These are phyloP conservation scores for Leccinum subfulvum DNA, from an alignment of 1,284 basidiomycete species.

Conservation along the genomic window DNA sequence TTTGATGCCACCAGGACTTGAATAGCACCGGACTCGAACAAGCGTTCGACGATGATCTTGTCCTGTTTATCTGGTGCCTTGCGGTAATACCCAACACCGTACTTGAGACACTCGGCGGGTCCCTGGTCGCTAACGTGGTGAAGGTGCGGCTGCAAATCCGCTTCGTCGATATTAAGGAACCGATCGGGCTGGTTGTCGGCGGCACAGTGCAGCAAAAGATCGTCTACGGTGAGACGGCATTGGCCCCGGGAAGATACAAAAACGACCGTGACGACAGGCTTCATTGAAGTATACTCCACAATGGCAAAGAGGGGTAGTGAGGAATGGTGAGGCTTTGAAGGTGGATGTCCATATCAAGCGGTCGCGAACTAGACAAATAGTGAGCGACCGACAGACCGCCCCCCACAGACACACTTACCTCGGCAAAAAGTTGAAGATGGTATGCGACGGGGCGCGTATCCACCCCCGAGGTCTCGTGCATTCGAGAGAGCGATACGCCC, in stretches of 20 bases:
- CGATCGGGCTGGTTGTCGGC: slow-evolving; percentile 84
- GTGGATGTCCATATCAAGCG: slow-evolving; percentile 95
- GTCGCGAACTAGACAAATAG: slow-evolving; percentile 61
- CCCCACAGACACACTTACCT: slow-evolving; percentile 55
- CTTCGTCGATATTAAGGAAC: slow-evolving; percentile 88
- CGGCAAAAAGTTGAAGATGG: slow-evolving; percentile 97
- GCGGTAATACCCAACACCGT: slow-evolving; percentile 95
- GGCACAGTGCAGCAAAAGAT: slow-evolving; percentile 85
- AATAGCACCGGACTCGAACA: slow-evolving; percentile 79
- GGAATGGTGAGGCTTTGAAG: slow-evolving; percentile 94
- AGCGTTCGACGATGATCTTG: slow-evolving; percentile 89
- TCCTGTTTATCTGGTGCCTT: slow-evolving; percentile 91
- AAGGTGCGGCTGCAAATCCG: slow-evolving; percentile 86
- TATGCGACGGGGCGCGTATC: slow-evolving; percentile 60
- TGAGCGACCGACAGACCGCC: slow-evolving; percentile 3
- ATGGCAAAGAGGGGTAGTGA: slow-evolving; percentile 96
- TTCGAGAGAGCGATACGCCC: slow-evolving; percentile 44
- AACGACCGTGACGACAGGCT: slow-evolving; percentile 73
- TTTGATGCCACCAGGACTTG: slow-evolving; percentile 93
- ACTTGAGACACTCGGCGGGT: slow-evolving; percentile 81
- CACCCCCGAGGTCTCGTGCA: slow-evolving; percentile 80
- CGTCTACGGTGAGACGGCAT: slow-evolving; percentile 89
- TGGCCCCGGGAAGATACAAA: slow-evolving; percentile 96
- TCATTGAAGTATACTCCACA: slow-evolving; percentile 81
- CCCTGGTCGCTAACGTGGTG: slow-evolving; percentile 67